phyloP scores from a whole-genome alignment of 768 basidiomycete species.

The Trametes sanguinea region DNA sequence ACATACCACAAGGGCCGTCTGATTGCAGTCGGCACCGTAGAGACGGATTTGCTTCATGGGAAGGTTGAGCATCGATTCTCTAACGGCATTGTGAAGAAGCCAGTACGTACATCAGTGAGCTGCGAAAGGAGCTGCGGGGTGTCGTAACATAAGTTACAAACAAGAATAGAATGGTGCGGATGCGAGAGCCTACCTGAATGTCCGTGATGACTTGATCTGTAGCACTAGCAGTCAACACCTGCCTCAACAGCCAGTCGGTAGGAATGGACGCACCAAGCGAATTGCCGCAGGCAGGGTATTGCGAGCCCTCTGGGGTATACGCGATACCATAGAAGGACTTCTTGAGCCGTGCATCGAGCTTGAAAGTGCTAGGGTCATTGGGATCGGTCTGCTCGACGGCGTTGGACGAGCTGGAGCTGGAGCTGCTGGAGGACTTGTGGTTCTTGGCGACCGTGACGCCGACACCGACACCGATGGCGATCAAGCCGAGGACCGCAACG shows the following conservation, averaged over 20 bases:
- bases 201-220: slow-evolving; percentile 63
- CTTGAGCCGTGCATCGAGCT: slow-evolving; percentile 64
- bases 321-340: slow-evolving; percentile 85
- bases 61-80: background rate
- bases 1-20: slow-evolving; percentile 69
- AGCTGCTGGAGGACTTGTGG: slow-evolving; percentile 39
- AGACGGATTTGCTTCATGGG: slow-evolving; percentile 60
- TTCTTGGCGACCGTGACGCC: slow-evolving; percentile 67
- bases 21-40: slow-evolving; percentile 89
- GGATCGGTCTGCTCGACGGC: slow-evolving; percentile 44
- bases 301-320: slow-evolving; percentile 79
- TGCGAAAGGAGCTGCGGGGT: slow-evolving; percentile 72
- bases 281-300: slow-evolving; percentile 69
- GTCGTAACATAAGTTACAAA: slow-evolving; percentile 1
- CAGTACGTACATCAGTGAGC: slow-evolving; percentile 57
- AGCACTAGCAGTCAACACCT: background rate
- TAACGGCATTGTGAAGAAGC: background rate
- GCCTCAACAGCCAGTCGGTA: background rate
- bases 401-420: slow-evolving; percentile 25
- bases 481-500: slow-evolving; percentile 48
- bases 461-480: slow-evolving; percentile 59
- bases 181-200: slow-evolving; percentile 54
- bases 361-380: slow-evolving; percentile 78
- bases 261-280: slow-evolving; percentile 36
- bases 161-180: background rate